Evolutionary conservation across 257 asterid species (phyloP), one percentile per base, ranked within the genome.

Genomic region (Apocynum venetum): DNA sequence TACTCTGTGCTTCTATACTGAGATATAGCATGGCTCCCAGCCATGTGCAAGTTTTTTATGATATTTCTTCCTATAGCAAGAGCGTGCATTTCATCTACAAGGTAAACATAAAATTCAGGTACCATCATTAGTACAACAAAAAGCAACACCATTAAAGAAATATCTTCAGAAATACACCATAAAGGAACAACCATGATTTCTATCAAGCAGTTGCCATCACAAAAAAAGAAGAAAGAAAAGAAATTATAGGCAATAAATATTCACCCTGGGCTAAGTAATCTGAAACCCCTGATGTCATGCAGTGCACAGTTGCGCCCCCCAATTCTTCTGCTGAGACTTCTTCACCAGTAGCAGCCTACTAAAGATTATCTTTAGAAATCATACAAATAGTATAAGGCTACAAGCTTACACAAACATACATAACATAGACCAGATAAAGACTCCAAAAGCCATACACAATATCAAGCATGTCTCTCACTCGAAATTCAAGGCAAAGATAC

Each of bases 291-390:
- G 99, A 96, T 59, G 92, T 91, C 87, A 84, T 91, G 86, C 99
- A 96, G 84, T 96, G 99, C 67, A 96, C 93, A 59, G 90, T 83
- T 80, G 97, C 99, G 85, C 99, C 99, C 63, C 99, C 98, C 80
- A 96, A 88, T 82, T 93, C 98, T 85, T 96, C 98, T 3, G 99
- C 94, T 38, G 99, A 91, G 82, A 96, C 91, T 91, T 90, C 97
- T 86, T 96, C 98, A 60, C 99, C 97, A 35, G 97, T 93, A 65
- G 99, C 98, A 84, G 97, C 98, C 98, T 95, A 88, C 88, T 79
- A 85, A 83, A 85, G 81, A 44, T 65, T 82, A 53, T 73, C 81
- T 15, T 77, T 31, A 81, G 75, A 76, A 67, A 72, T 78, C 44
- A 12, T 77, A 40, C 74, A n/a, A 59, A 77, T 73, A 47, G 56